phyloP scores from a whole-genome alignment of 768 basidiomycete species.

The Daedaleopsis sinensis region DNA sequence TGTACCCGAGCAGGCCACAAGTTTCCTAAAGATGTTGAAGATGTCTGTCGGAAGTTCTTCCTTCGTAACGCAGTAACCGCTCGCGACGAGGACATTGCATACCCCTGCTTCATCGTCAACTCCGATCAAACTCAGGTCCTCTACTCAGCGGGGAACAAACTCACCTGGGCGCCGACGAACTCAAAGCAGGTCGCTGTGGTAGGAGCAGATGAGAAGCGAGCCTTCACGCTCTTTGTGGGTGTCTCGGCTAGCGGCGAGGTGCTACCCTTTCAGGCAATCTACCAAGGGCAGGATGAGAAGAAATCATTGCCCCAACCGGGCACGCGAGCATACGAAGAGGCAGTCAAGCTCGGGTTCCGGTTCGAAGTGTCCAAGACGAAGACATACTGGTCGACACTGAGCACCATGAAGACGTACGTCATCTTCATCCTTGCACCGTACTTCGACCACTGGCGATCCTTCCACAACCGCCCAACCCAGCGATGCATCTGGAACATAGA shows the following conservation, averaged over 20 bases:
- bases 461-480: conserved; percentile 27
- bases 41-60: no score
- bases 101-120: conserved; percentile 29
- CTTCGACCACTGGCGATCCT: conserved; percentile 21
- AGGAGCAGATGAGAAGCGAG: conserved; percentile 44
- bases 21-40: no score
- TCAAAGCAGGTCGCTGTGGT: conserved; percentile 38
- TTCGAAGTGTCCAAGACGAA: conserved; percentile 27
- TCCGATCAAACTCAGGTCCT: conserved; percentile 41
- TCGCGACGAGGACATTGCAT: not conserved
- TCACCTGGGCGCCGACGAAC: conserved; percentile 35
- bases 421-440: conserved; percentile 36
- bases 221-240: conserved; percentile 41
- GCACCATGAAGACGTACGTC: conserved; percentile 32
- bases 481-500: conserved; percentile 36
- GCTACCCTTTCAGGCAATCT: conserved; percentile 45
- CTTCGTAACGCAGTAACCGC: no score
- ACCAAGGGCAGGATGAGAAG: not conserved
- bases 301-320: not conserved
- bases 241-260: conserved; percentile 34
- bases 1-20: no score
- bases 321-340: not conserved
- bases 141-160: conserved; percentile 27
- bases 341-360: conserved; percentile 18
- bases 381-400: conserved; percentile 33